A percentile compares a stretch with the other conserved stretches of the same genome.
These are phyloP conservation scores for Phytopythium vexans DNA, from an alignment of 352 stramenopile genomes.

Conservation along the genomic window DNA sequence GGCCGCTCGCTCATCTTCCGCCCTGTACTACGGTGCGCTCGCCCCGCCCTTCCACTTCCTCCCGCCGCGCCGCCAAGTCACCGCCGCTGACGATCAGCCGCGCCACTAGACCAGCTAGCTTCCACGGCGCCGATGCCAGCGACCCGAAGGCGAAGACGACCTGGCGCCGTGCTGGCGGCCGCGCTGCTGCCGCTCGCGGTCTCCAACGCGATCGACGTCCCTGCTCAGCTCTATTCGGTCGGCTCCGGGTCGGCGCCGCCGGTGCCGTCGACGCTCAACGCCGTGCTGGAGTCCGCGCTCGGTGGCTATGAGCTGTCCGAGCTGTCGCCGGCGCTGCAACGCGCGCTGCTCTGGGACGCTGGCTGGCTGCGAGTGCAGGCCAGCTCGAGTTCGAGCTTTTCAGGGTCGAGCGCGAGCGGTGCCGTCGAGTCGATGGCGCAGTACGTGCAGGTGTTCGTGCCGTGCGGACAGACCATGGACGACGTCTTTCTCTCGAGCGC, in stretches of 20 bases:
- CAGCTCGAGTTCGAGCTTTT: not conserved
- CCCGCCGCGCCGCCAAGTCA: too few species aligned
- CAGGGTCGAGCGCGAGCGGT: not conserved
- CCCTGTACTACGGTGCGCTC: too few species aligned
- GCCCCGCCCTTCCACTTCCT: too few species aligned
- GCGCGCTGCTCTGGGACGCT: constrained; percentile 38
- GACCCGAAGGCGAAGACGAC: not conserved
- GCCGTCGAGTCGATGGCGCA: not conserved
- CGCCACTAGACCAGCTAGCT: too few species aligned
- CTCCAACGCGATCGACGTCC: constrained; percentile 1
- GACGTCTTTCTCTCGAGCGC: constrained; percentile 21
- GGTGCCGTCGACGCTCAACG: constrained; percentile 8
- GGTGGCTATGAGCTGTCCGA: constrained; percentile 10
- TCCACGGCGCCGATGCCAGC: too few species aligned
- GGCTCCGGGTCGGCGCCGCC: constrained; percentile 1
- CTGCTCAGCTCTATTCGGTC: constrained; percentile 2
- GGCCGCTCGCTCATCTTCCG: too few species aligned
- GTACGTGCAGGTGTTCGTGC: constrained; percentile 40
- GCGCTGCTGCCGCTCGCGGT: not conserved
- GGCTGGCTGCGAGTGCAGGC: constrained; percentile 20
- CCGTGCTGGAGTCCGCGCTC: constrained; percentile 3
- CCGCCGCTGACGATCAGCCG: too few species aligned
- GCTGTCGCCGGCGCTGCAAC: constrained; percentile 19
- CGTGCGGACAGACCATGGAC: constrained; percentile 37
- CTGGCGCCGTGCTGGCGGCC: not conserved